Evolutionary conservation across 352 stramenopile species (phyloP).

Genomic region (Blastocystis hominis): DNA sequence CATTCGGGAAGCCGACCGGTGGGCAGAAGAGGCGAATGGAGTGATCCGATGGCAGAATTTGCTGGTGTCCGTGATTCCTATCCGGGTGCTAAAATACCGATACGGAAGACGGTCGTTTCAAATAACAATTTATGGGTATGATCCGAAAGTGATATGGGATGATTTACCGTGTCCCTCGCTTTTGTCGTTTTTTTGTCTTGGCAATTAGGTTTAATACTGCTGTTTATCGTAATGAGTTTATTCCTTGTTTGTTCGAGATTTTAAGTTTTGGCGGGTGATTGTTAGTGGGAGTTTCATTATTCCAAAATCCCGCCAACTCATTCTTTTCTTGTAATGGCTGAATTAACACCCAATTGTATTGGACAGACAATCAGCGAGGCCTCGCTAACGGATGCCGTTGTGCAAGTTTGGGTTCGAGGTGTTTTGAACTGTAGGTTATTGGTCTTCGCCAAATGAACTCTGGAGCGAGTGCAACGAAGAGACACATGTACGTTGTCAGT

Average conservation of each 20-base stretch:
- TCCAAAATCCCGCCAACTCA: background rate
- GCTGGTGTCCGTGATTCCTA: conserved; percentile 24
- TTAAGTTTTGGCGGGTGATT: conserved; percentile 11
- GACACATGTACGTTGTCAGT: background rate
- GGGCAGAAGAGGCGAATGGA: background rate
- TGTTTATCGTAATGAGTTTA: background rate
- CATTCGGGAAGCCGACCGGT: background rate
- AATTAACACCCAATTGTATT: conserved; percentile 2
- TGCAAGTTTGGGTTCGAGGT: background rate
- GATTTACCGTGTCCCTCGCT: background rate
- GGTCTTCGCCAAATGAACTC: background rate
- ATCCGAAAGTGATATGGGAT: conserved; percentile 8
- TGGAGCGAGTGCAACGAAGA: background rate
- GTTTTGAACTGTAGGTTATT: background rate
- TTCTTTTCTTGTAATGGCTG: background rate
- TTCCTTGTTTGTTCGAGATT: conserved; percentile 8
- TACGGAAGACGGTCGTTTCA: background rate
- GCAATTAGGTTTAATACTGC: background rate
- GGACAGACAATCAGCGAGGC: background rate
- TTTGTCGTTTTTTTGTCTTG: background rate
- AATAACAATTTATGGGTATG: conserved; percentile 12
- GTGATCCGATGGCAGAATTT: background rate
- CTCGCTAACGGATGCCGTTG: background rate
- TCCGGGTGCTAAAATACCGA: background rate
- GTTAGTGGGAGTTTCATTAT: background rate